Base-by-base conservation (phyloP, 371 early-diverging fungal genomes). In the Mucor saturninus region DNA sequence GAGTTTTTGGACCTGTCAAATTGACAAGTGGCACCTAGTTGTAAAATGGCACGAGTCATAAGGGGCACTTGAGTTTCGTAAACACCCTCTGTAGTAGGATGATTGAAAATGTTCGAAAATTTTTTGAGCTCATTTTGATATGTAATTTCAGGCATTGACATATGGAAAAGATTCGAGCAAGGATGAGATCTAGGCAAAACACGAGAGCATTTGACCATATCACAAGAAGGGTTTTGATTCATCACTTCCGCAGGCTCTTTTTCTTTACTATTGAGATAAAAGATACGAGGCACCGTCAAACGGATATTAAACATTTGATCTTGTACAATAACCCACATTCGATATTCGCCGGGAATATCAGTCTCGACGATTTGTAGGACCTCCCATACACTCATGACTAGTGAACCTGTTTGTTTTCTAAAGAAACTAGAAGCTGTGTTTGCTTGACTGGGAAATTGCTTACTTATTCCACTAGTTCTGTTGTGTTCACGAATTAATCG, bases 31-130 rank as follows among this genome's bases (percentile, higher is more conserved):
- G 81, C 79, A 14, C 94, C 93, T 4, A 96, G 52, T 31, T 87
- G 74, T 26, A 95, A 77, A 46, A 98, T 71, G 5, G 94, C 96
- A 1, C 96, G 88, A 53, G 89, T 85, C 39, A 90, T 42, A 0
- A 93, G 76, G 4, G 95, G 89, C 2, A 96, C 72, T 58, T 94
- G 89, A 0, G 94, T 90, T 78, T 97, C 98, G 71, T 97, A 98
- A 1, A 95, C 95, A 29, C 95, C 95, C 59, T 91, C 94, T 11
- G 95, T 89, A n/a, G 89, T 79, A 9, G 93, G 92, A 69, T 96
- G 91, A 63, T 89, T 92, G 68, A 95, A 93, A 43, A 96, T 84
- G 28, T 83, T 83, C 1, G 88, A 68, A 73, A 95, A 88, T 56
- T 87, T 83, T 60, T 84, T 85, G 26, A 76, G 72, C 71, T 95